phyloP scores from a whole-genome alignment of 176 grass and related monocot genomes.

The Thalia dealbata region DNA sequence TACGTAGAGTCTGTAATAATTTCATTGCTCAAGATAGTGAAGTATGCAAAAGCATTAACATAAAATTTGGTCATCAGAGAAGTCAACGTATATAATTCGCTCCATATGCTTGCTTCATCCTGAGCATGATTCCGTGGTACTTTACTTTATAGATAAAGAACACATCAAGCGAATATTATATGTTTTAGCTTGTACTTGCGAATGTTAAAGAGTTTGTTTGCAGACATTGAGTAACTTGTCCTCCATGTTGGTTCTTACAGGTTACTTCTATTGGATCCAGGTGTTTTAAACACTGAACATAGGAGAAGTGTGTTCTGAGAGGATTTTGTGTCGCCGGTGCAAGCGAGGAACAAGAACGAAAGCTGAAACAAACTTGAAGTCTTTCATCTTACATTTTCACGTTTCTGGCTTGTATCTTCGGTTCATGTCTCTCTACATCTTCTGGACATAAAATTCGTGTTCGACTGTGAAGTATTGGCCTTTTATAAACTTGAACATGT shows the following conservation, averaged over 20 bases:
- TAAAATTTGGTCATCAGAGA: background rate
- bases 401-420: background rate
- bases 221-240: too few species aligned
- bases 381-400: background rate
- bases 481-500: too few species aligned
- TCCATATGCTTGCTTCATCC: background rate
- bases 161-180: background rate
- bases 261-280: background rate
- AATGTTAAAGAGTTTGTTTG: background rate
- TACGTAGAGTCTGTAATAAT: too few species aligned
- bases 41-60: background rate
- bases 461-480: background rate
- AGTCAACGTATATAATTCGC: too few species aligned
- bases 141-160: background rate
- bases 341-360: background rate
- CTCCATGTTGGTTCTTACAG: background rate
- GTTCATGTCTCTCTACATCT: background rate
- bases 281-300: background rate
- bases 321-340: background rate
- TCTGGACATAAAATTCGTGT: background rate
- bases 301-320: background rate
- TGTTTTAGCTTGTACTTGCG: background rate
- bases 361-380: background rate
- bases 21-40: too few species aligned
- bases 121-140: background rate